Conservation (phyloP, 768 basidiomycete genomes). For the Hydnum rufescens region DNA sequence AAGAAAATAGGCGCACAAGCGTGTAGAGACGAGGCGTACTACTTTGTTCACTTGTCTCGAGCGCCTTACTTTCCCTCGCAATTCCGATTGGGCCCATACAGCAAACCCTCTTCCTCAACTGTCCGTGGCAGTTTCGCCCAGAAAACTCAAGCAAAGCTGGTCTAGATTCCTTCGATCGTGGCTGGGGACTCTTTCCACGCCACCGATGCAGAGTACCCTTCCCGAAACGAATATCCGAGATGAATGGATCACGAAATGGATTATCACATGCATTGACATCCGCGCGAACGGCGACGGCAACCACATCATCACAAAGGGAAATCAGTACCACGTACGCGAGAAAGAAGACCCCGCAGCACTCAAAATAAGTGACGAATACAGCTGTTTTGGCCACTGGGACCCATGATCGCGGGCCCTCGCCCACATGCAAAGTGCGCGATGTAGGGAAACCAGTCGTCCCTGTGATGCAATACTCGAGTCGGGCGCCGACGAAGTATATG, state of each 20-base stretch:
- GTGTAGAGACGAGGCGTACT: conserved; percentile 44
- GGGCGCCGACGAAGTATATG: conserved; percentile 91
- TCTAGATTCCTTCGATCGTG: conserved; percentile 53
- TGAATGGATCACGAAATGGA: conserved; percentile 70
- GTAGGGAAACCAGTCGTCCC: conserved; percentile 93
- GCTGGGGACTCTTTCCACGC: conserved; percentile 29
- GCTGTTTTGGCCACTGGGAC: conserved; percentile 7
- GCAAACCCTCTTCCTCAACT: conserved; percentile 70
- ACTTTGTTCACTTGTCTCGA: conserved; percentile 94
- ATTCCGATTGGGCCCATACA: conserved; percentile 49
- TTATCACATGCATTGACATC: conserved; percentile 95
- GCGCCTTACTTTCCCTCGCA: conserved; percentile 42
- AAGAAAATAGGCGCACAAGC: conserved; percentile 17
- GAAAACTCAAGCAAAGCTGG: conserved; percentile 91
- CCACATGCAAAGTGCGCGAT: conserved; percentile 53
- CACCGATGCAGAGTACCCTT: conserved; percentile 3
- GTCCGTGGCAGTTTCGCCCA: conserved; percentile 93
- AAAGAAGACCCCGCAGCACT: too few relatives aligned
- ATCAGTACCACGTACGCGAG: conserved; percentile 99
- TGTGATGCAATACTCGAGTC: conserved; percentile 58
- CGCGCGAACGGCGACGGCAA: conserved; percentile 90
- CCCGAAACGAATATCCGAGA: not conserved
- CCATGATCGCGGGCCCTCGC: conserved; percentile 11
- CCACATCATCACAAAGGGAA: conserved; percentile 96
- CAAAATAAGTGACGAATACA: conserved; percentile 14